These are phyloP conservation scores for Potentilla sterilis DNA, from an alignment of 306 rosid species.

Conservation along the genomic window DNA sequence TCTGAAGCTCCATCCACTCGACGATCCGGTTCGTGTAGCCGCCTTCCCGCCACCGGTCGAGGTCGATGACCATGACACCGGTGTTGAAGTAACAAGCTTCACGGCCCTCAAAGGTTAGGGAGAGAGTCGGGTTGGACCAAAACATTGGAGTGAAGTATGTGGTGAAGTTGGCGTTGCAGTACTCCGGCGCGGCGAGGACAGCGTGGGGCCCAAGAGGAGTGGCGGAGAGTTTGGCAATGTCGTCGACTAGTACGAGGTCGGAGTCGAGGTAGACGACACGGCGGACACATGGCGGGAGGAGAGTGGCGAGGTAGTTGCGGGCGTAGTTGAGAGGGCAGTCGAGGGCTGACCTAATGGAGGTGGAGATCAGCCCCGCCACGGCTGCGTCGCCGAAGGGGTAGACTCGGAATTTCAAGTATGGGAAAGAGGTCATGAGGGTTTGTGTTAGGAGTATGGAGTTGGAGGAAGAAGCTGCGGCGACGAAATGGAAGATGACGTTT, in stretches of 20 bases:
- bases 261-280: constrained; percentile 86
- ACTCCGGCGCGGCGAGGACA: constrained; percentile 94
- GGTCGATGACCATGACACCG: constrained; percentile 95
- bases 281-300: constrained; percentile 53
- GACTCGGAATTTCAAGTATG: constrained; percentile 67
- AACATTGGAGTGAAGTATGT: constrained; percentile 76
- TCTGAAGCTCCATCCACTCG: constrained; percentile 99
- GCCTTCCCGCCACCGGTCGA: constrained; percentile 71
- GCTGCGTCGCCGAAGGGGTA: constrained; percentile 61
- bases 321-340: constrained; percentile 96
- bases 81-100: constrained; percentile 88
- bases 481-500: constrained; percentile 67
- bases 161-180: constrained; percentile 88
- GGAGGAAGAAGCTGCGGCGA: constrained; percentile 47
- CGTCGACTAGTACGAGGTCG: constrained; percentile 85
- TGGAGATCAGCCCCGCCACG: constrained; percentile 75
- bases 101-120: constrained; percentile 66
- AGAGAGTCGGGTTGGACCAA: constrained; percentile 81
- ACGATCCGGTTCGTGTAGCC: constrained; percentile 70
- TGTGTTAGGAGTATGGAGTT: constrained; percentile 26
- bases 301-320: constrained; percentile 73
- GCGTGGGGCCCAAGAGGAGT: constrained; percentile 39
- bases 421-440: constrained; percentile 58
- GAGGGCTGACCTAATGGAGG: constrained; percentile 84
- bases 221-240: constrained; percentile 71